phyloP scores from a whole-genome alignment of 179 eudicot species.

The Beta lomatogona region DNA sequence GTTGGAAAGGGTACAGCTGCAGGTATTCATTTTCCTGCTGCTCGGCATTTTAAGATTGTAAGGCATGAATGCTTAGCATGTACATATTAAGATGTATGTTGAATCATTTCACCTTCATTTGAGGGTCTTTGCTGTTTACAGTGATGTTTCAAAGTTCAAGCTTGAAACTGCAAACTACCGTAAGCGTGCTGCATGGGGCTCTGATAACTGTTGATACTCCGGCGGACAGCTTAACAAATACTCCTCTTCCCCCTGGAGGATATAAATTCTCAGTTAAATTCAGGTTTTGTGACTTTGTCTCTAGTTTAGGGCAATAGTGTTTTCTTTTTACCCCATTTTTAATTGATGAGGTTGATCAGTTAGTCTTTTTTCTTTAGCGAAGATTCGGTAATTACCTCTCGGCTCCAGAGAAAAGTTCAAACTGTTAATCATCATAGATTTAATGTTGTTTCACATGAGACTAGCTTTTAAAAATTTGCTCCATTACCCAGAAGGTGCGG shows the following conservation, averaged over 20 bases:
- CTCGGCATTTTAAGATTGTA: neutral
- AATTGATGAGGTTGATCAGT: neutral
- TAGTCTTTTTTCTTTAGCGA: neutral
- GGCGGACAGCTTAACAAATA: slow-evolving; percentile 60
- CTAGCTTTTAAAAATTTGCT: neutral
- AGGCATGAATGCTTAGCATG: neutral
- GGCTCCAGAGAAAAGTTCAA: neutral
- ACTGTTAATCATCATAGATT: neutral
- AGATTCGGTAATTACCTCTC: neutral
- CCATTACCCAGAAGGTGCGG: neutral
- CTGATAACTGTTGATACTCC: slow-evolving; percentile 63
- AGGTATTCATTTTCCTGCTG: slow-evolving; percentile 40
- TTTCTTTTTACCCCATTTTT: neutral
- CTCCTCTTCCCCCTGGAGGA: slow-evolving; percentile 56
- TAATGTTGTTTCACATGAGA: neutral
- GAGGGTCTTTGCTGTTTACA: slow-evolving; percentile 29
- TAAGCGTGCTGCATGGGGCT: slow-evolving; percentile 57
- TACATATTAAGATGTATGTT: neutral
- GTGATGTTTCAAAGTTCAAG: slow-evolving; percentile 58
- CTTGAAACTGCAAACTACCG: slow-evolving; percentile 64
- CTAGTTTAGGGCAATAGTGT: neutral
- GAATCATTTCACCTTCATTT: neutral
- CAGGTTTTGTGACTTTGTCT: slow-evolving; percentile 43
- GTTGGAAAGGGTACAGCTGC: slow-evolving; percentile 63
- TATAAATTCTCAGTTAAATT: slow-evolving; percentile 66